Conservation (phyloP, 768 basidiomycete genomes). For the Favolaschia claudopus region DNA sequence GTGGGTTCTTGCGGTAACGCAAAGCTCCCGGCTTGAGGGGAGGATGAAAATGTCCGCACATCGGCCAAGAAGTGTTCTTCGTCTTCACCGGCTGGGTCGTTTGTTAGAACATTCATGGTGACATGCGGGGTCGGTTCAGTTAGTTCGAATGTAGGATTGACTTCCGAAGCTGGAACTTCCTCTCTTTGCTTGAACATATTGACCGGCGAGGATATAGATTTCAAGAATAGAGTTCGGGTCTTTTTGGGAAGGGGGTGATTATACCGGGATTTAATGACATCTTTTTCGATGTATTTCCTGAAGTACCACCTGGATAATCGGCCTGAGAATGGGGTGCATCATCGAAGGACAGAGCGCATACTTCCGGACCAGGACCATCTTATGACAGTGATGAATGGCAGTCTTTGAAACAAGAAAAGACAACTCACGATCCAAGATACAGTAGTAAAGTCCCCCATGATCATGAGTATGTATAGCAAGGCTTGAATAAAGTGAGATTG, state of each 20-base stretch:
- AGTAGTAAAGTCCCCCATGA: conserved; percentile 53
- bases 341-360: conserved; percentile 31
- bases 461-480: conserved; percentile 63
- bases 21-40: conserved; percentile 37
- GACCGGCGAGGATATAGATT: conserved; percentile 44
- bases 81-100: conserved; percentile 8
- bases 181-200: conserved; percentile 22
- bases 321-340: background rate
- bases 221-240: conserved; percentile 38
- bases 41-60: conserved; percentile 41
- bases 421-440: conserved; percentile 59
- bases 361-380: conserved; percentile 71
- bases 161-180: conserved; percentile 16
- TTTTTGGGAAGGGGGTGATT: conserved; percentile 22
- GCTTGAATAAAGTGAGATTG: too few species aligned
- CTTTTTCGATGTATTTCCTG: conserved; percentile 50
- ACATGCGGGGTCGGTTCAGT: conserved; percentile 32
- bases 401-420: background rate
- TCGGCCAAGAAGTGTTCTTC: conserved; percentile 32
- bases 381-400: background rate
- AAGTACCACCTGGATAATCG: conserved; percentile 48
- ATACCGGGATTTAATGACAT: conserved; percentile 31
- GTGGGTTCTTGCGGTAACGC: conserved; percentile 30
- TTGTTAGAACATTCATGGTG: conserved; percentile 20
- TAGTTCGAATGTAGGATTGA: conserved; percentile 16